Evolutionary conservation across 176 grass and related monocot genomes (phyloP).

Genomic region (Aegilops speltoides): DNA sequence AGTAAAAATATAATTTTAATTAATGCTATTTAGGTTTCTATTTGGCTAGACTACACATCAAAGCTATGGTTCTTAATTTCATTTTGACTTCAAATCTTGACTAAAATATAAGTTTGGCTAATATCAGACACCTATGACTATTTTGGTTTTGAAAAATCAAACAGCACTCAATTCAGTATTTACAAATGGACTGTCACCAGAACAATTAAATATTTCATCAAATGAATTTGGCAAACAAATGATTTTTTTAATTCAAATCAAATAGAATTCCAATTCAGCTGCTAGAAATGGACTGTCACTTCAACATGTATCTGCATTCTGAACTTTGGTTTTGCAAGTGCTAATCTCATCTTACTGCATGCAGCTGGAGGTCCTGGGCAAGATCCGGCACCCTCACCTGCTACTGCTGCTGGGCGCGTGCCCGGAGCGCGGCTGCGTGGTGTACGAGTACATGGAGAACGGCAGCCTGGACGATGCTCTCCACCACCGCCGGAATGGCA

Average conservation of each 20-base stretch:
- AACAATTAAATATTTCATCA: no score
- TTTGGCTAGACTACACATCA: neutral
- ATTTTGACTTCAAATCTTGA: neutral
- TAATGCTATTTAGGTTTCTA: neutral
- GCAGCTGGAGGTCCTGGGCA: constrained; percentile 87
- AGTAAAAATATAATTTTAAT: neutral
- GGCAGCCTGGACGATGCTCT: constrained; percentile 87
- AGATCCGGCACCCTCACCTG: constrained; percentile 79
- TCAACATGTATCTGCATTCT: neutral
- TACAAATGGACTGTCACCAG: no score
- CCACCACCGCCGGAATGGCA: constrained; percentile 46
- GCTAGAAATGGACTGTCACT: no score
- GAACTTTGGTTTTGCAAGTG: neutral
- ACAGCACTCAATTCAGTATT: no score
- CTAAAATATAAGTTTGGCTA: no score
- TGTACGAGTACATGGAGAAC: constrained; percentile 68
- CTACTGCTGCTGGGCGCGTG: constrained; percentile 85
- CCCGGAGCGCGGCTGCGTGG: constrained; percentile 76
- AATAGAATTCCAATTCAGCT: no score
- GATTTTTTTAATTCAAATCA: no score
- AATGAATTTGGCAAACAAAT: no score
- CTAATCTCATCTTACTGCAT: constrained; percentile 20
- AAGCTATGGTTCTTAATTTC: neutral
- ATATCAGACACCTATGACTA: no score
- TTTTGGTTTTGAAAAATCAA: no score